Base-by-base conservation (phyloP, 2,329 filamentous ascomycete species). In the Trichoderma sp. region DNA sequence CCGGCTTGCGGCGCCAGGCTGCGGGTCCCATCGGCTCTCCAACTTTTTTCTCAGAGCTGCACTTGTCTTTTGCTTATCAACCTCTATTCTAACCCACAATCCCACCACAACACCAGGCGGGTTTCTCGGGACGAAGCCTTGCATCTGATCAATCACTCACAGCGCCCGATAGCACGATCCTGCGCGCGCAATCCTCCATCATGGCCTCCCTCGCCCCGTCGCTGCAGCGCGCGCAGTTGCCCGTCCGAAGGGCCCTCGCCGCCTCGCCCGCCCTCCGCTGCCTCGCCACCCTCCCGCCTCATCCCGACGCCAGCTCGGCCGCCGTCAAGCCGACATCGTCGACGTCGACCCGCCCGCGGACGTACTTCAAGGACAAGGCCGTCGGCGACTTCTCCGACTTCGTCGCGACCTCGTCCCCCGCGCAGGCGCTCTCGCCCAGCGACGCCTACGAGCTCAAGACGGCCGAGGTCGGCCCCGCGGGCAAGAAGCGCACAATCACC, bases 401-500 rank as follows among this genome's bases (percentile, higher is more conserved):
- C 71, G 70, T 89, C 28, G 78, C 74, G 24, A 72, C 76, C 5
- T 74, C 79, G 26, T 78, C 79, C 2, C 61, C 78, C 1, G 71
- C 77, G 12, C 70, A 80, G 66, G 72, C 83, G 3, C 74, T 88
- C 5, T 71, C 83, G 0, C 71, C 79, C 7, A 75, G 79, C 68
- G 86, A 89, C 61, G 85, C 86, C 6, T 87, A 87, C 74, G 80
- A 82, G 63, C 79, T 88, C 48, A 82, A 83, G 69, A 89, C 87
- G 45, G 87, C 85, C 69, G 81, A 88, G 73, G 87, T 89, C 71
- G 87, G 87, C 44, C 87, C 87, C 21, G 82, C 81, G 30, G 86
- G 86, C 67, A 85, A 82, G 75, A 85, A 87, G 75, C 82, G 81
- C 69, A 88, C 86, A 70, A 86, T 89, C 71, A 89, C 87, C 15